Conservation (phyloP, 2,329 filamentous ascomycete genomes). For the Ceratocystis ficicola region DNA sequence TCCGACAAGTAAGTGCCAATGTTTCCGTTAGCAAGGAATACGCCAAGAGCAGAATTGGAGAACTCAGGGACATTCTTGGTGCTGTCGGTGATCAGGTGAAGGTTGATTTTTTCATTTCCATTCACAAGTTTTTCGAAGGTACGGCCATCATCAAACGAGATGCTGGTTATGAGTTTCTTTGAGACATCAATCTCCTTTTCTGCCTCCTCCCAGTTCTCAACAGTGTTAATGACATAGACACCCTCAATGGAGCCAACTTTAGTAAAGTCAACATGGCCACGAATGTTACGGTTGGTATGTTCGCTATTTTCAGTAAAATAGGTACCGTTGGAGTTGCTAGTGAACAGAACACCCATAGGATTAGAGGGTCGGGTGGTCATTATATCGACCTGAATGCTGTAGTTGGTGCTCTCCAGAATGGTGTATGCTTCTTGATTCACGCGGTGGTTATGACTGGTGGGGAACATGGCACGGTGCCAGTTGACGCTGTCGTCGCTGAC, state of each 20-base stretch:
- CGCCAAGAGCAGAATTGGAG: constrained; percentile 82
- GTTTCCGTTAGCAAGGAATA: constrained; percentile 92
- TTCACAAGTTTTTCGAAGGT: constrained; percentile 65
- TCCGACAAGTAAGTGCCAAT: constrained; percentile 59
- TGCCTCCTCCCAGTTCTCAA: constrained; percentile 74
- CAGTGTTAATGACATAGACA: constrained; percentile 77
- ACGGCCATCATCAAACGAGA: constrained; percentile 91
- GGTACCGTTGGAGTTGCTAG: constrained; percentile 93
- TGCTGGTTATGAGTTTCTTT: constrained; percentile 65
- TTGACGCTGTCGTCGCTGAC: constrained; percentile 69
- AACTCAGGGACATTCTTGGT: constrained; percentile 76
- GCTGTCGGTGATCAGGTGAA: constrained; percentile 83
- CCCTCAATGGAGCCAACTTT: constrained; percentile 86
- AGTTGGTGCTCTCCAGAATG: constrained; percentile 87
- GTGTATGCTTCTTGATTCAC: constrained; percentile 82
- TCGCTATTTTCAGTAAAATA: constrained; percentile 89
- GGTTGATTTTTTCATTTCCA: constrained; percentile 58
- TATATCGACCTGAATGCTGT: constrained; percentile 94
- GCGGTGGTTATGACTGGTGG: constrained; percentile 55
- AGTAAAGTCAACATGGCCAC: constrained; percentile 83
- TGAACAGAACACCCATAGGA: constrained; percentile 79
- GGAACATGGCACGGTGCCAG: constrained; percentile 90
- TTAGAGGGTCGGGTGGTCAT: constrained; percentile 54
- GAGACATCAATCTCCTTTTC: constrained; percentile 37
- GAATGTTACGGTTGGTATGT: constrained; percentile 72